These are phyloP conservation scores for Daldinia vernicosa DNA, from an alignment of 495 filamentous ascomycete species.

Conservation along the genomic window DNA sequence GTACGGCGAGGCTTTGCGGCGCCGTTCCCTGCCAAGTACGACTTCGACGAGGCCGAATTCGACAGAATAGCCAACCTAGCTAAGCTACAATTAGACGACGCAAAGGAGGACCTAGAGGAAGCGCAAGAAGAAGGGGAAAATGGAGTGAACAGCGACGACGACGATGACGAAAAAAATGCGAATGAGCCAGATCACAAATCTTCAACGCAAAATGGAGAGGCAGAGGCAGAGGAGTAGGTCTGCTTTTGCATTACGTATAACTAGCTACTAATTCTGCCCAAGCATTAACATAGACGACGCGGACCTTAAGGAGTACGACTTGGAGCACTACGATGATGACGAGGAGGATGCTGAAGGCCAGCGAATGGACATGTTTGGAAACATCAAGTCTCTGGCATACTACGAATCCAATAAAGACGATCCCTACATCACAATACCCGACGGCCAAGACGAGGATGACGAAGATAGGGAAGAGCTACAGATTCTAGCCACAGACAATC, in stretches of 20 bases:
- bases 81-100: slow-evolving; percentile 90
- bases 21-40: slow-evolving; percentile 87
- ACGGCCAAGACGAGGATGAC: slow-evolving; percentile 73
- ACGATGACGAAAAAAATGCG: slow-evolving; percentile 30
- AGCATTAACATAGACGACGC: slow-evolving; percentile 72
- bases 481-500: slow-evolving; percentile 89
- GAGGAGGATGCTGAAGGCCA: slow-evolving; percentile 70
- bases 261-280: slow-evolving; percentile 33
- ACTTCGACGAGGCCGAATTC: slow-evolving; percentile 92
- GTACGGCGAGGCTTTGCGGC: slow-evolving; percentile 94
- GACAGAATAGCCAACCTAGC: slow-evolving; percentile 88
- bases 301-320: slow-evolving; percentile 91
- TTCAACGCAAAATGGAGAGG: slow-evolving; percentile 40
- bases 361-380: slow-evolving; percentile 91
- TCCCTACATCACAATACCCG: slow-evolving; percentile 91
- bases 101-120: slow-evolving; percentile 81
- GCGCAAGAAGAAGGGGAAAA: slow-evolving; percentile 59
- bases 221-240: slow-evolving; percentile 49
- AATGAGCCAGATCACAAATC: slow-evolving; percentile 42
- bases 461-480: slow-evolving; percentile 95
- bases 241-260: neutral
- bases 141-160: slow-evolving; percentile 30
- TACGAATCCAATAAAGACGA: slow-evolving; percentile 92
- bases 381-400: slow-evolving; percentile 90
- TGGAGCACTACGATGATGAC: slow-evolving; percentile 92